Evolutionary conservation across 2,329 filamentous ascomycete species (phyloP), one percentile per base, ranked within the genome.

Genomic region (Phialocephala sp.): DNA sequence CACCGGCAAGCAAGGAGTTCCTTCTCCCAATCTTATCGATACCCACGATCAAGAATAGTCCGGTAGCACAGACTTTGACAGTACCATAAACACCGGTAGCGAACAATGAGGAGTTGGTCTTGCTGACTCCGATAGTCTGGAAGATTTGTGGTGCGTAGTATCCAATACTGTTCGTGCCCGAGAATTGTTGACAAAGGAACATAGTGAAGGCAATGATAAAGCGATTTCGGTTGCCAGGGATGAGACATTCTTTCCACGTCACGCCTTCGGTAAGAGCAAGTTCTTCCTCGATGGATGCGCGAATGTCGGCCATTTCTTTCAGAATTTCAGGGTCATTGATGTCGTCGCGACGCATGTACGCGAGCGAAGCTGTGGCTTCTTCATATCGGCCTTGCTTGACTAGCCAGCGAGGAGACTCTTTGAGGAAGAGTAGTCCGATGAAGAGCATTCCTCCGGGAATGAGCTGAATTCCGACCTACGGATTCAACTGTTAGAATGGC

Each of bases 31-130:
- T 82, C 1, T 86, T 87, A 74, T 92, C 71, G 15, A 68, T 89
- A n/a, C 85, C 83, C 72, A 90, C 89, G 69, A 89, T 73, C 24
- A 92, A 80, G 80, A 91, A 91, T 62, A 83, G 73, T 4, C 83
- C 81, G 71, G 87, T 90, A 37, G 85, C 83, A 18, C 82, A 78
- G 76, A 89, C 87, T 76, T 91, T 91, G 66, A 91, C 85, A 52
- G 91, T 83, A 22, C 89, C 89, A 74, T 91, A 92, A 68, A 92
- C 84, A 57, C 90, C 89, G 0, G 89, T 91, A 2, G 89, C 88
- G 73, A 92, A 89, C 20, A 92, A 84, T 8, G 84, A 85, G 39
- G 84, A 81, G 37, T 83, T 77, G 8, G 83, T 87, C 5, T 82
- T 81, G 89, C 80, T 81, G 5, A 82, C 81, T 24, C 89, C 89